Evolutionary conservation across 2,329 filamentous ascomycete genomes (phyloP).

Genomic region (Fusarium udum): DNA sequence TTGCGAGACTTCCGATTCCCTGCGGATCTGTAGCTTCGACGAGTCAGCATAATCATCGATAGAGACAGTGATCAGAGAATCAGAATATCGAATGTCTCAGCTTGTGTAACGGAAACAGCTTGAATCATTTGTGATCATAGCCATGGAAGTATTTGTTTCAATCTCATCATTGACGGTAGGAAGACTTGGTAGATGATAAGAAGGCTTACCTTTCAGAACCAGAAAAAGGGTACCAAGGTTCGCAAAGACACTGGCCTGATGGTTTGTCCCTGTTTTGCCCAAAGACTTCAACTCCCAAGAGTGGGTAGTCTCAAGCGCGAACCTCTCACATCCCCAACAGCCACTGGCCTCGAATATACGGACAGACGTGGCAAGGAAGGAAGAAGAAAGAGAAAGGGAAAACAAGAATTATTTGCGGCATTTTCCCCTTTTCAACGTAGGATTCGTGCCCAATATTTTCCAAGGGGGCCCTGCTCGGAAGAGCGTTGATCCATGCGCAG

Average conservation of each 20-base stretch:
- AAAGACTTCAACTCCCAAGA: fast-evolving
- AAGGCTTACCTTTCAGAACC: not conserved
- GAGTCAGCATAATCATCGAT: not conserved
- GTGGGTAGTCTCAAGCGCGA: not conserved
- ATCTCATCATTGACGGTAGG: not conserved
- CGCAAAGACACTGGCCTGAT: fast-evolving
- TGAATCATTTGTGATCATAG: constrained; percentile 14
- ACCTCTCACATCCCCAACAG: not conserved
- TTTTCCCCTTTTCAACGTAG: not conserved
- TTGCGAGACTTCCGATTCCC: fast-evolving
- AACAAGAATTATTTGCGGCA: not conserved
- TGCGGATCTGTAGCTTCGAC: not conserved
- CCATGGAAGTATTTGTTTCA: constrained; percentile 24
- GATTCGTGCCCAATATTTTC: not conserved
- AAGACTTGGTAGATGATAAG: fast-evolving
- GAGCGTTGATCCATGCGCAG: constrained; percentile 1
- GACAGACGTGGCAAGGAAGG: fast-evolving
- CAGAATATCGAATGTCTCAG: not conserved
- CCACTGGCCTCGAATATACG: fast-evolving
- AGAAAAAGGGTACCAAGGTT: not conserved
- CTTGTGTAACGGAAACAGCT: constrained; percentile 13
- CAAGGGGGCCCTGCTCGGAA: not conserved
- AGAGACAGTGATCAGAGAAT: fast-evolving
- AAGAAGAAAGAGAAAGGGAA: not conserved
- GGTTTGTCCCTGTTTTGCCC: fast-evolving